Evolutionary conservation across 2,329 filamentous ascomycete genomes (phyloP), one percentile per base, ranked within the genome.

Genomic region (Diaporthe citriasiana): DNA sequence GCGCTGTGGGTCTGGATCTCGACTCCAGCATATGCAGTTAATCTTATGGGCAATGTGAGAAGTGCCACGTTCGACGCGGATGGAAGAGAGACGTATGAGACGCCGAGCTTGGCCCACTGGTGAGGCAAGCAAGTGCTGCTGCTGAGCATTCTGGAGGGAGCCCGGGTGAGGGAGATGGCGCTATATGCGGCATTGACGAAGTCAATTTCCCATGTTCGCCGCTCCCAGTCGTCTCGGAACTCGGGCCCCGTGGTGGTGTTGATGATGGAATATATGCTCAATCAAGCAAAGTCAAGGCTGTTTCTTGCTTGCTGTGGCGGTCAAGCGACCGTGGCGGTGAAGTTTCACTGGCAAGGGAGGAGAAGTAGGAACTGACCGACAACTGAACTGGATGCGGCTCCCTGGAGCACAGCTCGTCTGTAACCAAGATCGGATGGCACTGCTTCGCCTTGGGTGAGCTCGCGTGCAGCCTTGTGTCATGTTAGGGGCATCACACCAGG

Each of bases 81-180:
- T n/a, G 30, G 30, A 12, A 2, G 55, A 5, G 8, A 4, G 53
- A 19, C 13, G 8, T 12, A n/a, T 56, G 17, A 8, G 30, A 9
- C 33, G 33, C 33, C 33, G 33, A 9, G 33, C 33, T 35, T 9
- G 13, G 12, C 19, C 45, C n/a, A 17, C n/a, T 27, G 60, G 60
- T 27, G 27, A 66, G 42, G 30, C 30, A n/a, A 51, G 63, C 63
- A n/a, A 66, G 63, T 66, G 45, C 45, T 38, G 47, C 33, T 22
- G 25, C 13, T 66, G 30, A 30, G n/a, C 13, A 27, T 4, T 4
- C 51, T 15, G 51, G 13, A 17, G 30, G 38, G 38, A 38, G 2
- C 38, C 38, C 7, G 38, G 38, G 42, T 19, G 42, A 1, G 9
- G 56, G 22, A 9, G 35, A 4, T 10, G 19, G 38, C 5, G 35